Evolutionary conservation across 805 yeast species (phyloP).

Genomic region (Candida jianshihensis): DNA sequence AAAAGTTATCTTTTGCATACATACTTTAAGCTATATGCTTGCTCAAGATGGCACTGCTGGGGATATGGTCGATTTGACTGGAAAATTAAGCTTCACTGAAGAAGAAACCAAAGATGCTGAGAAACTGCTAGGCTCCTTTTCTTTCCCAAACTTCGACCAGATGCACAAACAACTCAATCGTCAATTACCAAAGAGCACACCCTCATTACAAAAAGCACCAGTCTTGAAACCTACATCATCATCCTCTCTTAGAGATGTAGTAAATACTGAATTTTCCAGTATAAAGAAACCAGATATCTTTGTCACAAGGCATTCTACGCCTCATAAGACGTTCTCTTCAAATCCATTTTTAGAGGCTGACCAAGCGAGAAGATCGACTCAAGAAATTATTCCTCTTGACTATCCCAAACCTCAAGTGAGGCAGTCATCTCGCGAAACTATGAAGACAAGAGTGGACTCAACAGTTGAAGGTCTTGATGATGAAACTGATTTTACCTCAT

Average conservation of each 20-base stretch:
- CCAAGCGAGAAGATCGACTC: too few species aligned
- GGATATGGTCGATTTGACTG: conserved; percentile 54
- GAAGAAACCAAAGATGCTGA: conserved; percentile 67
- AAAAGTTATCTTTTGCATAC: conserved; percentile 87
- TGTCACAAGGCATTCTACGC: too few species aligned
- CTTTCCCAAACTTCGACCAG: conserved; percentile 70
- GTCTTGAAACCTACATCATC: conserved; percentile 4
- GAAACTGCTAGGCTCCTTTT: conserved; percentile 53
- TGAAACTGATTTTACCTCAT: conserved; percentile 3
- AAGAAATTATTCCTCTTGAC: too few species aligned
- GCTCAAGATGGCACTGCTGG: conserved; percentile 50
- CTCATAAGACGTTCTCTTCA: not conserved
- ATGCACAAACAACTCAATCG: conserved; percentile 37
- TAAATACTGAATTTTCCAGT: too few species aligned
- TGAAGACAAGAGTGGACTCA: not conserved
- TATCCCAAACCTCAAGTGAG: too few species aligned
- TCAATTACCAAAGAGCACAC: conserved; percentile 11
- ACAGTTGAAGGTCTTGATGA: not conserved
- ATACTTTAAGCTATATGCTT: conserved; percentile 76
- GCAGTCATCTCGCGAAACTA: not conserved
- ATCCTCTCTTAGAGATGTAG: too few species aligned
- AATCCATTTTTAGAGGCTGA: not conserved
- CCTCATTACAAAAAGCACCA: conserved; percentile 19
- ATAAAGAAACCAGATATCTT: too few species aligned
- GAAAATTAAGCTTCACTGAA: conserved; percentile 53